Evolutionary conservation across 1,284 basidiomycete species (phyloP).

Genomic region (Ustilago shanxiensis): DNA sequence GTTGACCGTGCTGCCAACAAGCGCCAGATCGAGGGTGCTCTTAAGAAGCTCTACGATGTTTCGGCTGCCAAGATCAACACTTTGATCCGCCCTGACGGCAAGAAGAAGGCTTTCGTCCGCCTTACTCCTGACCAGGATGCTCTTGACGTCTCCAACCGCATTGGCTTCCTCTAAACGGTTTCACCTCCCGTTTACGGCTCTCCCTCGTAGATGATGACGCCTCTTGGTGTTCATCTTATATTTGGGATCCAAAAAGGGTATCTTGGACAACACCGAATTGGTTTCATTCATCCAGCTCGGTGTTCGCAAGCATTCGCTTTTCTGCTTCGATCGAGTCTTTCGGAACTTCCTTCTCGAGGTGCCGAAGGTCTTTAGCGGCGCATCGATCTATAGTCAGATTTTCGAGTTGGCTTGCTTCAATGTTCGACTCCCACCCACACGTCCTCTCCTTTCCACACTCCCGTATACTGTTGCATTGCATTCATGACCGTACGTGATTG

Average conservation of each 20-base stretch:
- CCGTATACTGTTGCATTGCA: conserved; percentile 13
- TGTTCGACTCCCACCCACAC: background rate
- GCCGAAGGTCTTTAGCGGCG: background rate
- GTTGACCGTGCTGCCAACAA: conserved; percentile 96
- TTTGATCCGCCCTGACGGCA: conserved; percentile 97
- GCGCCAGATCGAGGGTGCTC: conserved; percentile 93
- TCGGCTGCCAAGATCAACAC: conserved; percentile 97
- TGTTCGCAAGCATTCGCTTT: background rate
- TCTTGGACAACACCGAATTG: conserved; percentile 4
- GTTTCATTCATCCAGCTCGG: conserved; percentile 11
- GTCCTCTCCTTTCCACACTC: background rate
- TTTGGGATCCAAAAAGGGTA: conserved; percentile 5
- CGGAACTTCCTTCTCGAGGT: background rate
- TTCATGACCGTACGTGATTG: background rate
- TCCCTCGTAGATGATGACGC: background rate
- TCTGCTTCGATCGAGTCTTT: conserved; percentile 6
- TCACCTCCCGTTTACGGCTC: background rate
- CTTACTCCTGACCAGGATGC: conserved; percentile 96
- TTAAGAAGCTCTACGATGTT: conserved; percentile 99
- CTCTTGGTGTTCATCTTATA: background rate
- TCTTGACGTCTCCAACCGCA: conserved; percentile 98
- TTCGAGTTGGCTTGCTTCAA: background rate
- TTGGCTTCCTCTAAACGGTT: conserved; percentile 72
- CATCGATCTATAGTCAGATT: background rate
- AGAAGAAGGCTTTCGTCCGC: conserved; percentile 99